Base-by-base conservation (phyloP, 257 asterid species). In the Primulina eburnea region DNA sequence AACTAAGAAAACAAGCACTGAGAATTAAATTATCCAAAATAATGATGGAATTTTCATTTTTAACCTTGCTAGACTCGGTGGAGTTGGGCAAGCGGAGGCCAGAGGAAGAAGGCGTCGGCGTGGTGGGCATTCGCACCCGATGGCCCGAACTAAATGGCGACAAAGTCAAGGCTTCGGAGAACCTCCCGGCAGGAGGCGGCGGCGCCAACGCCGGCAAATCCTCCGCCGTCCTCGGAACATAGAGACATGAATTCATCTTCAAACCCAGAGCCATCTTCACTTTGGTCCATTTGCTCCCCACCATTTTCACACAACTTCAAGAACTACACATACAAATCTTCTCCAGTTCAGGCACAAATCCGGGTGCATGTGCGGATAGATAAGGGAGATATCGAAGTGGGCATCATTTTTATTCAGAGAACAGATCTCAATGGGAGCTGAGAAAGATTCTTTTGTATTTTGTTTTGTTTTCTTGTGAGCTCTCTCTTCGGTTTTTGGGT, bases 71-170 rank as follows among this genome's bases (percentile, higher is more conserved):
- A 58, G 92, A 84, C 81, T 76, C 79, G 70, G 86, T 79, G 64
- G 84, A 79, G 56, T 75, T 86, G 1, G 92, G 86, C 78, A 77
- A 71, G 6, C 71, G 88, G 76, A 86, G 90, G 72, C 88, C 90
- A 68, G 91, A 87, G 65, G 97, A 90, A 20, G 98, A 87, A 55
- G 96, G 89, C 74, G 87, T 80, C 32, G 95, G 92, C 8, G 90
- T 88, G 29, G 84, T 80, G 16, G 92, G 89, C 91, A 82, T 84
- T 73, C 63, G 62, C 65, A 78, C 72, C 50, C 33, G 73, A 68
- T 75, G 75, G 52, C 65, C 86, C 57, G 91, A 81, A 28, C 73
- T 64, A 66, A 76, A 62, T 3, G 82, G 79, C 50, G 91, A 74
- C 68, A 76, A 55, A 34, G 80, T 77, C 62, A 60, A 70, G 62